These are phyloP conservation scores for Trichoderma sp. DNA, from an alignment of 2,329 filamentous ascomycete genomes.

Conservation along the genomic window DNA sequence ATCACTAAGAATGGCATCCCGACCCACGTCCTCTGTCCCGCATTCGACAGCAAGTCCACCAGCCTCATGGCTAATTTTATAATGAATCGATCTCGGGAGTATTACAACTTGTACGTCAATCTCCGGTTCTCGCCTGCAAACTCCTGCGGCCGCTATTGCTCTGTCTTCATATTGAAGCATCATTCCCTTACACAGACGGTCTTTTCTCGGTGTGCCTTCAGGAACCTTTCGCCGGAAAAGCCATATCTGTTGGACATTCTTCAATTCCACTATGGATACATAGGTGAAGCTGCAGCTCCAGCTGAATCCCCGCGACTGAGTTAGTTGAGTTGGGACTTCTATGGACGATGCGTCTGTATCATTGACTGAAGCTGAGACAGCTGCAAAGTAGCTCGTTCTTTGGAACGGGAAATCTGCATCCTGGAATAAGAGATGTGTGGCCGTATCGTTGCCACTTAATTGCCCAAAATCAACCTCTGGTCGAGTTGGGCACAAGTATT, in stretches of 20 bases:
- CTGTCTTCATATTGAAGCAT: not conserved
- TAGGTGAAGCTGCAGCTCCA: not conserved
- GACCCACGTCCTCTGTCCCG: not conserved
- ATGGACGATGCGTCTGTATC: not conserved
- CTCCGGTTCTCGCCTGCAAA: not conserved
- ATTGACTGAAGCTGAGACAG: not conserved
- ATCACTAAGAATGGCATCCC: not conserved
- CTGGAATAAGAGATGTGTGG: not conserved
- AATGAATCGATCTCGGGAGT: not conserved
- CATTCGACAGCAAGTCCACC: not conserved
- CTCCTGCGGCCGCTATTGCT: not conserved
- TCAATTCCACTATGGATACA: not conserved
- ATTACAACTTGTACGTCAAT: not conserved
- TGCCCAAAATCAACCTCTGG: not conserved
- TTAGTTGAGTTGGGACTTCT: not conserved
- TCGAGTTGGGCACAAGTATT: not conserved
- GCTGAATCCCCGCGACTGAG: not conserved
- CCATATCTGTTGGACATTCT: not conserved
- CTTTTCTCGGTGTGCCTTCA: not conserved
- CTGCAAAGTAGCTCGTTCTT: not conserved
- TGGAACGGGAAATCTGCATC: not conserved
- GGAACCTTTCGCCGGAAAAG: not conserved
- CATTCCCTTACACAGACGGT: not conserved
- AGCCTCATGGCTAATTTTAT: not conserved
- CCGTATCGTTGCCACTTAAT: not conserved